These are phyloP conservation scores for Aspergillus aculeatus DNA, from an alignment of 2,329 filamentous ascomycete species.

Conservation along the genomic window DNA sequence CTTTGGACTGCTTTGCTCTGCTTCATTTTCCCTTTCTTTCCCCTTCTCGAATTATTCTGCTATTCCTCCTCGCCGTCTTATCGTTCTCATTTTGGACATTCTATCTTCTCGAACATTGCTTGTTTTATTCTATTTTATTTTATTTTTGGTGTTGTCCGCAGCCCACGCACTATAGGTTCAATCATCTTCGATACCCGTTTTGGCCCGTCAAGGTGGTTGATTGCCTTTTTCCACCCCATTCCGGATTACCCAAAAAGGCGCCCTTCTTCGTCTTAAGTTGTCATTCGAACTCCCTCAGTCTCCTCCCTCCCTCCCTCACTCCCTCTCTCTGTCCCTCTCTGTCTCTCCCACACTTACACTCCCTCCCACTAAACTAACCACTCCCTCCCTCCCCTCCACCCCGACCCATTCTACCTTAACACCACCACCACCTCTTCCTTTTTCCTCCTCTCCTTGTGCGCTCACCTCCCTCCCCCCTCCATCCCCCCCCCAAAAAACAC, in stretches of 20 bases:
- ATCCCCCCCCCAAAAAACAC: background rate
- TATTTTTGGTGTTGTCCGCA: background rate
- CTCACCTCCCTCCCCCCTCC: background rate
- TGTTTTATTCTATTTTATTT: background rate
- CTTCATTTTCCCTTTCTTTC: slow-evolving; percentile 11
- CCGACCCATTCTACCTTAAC: too few relatives aligned
- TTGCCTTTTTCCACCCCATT: slow-evolving; percentile 25
- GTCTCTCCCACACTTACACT: slow-evolving; percentile 7
- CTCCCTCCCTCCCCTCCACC: background rate
- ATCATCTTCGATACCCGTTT: slow-evolving; percentile 21
- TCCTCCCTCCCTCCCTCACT: background rate
- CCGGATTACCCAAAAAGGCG: slow-evolving; percentile 12
- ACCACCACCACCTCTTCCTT: too few relatives aligned
- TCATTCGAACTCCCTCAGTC: background rate
- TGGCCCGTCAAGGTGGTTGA: slow-evolving; percentile 18
- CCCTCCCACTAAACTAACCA: slow-evolving; percentile 16
- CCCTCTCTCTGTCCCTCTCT: background rate
- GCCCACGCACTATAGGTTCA: background rate
- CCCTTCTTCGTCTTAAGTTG: background rate
- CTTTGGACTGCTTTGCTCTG: slow-evolving; percentile 2
- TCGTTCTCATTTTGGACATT: slow-evolving; percentile 25
- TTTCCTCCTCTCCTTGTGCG: too few relatives aligned
- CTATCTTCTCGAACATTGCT: slow-evolving; percentile 2
- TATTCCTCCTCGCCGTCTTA: slow-evolving; percentile 16
- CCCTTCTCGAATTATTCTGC: slow-evolving; percentile 9